Evolutionary conservation across 106 monocot species (phyloP).

Genomic region (Dactylorhiza incarnata): DNA sequence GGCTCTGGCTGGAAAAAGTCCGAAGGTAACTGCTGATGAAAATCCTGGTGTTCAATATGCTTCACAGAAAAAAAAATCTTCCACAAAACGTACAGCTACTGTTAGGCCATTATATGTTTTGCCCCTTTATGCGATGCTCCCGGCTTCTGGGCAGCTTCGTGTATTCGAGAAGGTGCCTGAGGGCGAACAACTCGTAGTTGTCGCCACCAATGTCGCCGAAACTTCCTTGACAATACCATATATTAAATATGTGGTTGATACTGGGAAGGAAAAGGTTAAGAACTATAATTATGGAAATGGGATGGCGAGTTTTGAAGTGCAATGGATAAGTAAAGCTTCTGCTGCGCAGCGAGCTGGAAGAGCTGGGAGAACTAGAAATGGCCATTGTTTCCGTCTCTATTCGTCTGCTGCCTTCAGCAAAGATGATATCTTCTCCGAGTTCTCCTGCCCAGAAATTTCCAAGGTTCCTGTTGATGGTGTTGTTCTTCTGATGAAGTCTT

Average conservation of each 20-base stretch:
- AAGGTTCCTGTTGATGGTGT: conserved; percentile 88
- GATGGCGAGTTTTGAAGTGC: conserved; percentile 63
- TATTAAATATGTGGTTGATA: conserved; percentile 97
- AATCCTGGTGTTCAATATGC: conserved; percentile 8
- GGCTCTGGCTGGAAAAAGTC: conserved; percentile 31
- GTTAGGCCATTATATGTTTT: conserved; percentile 49
- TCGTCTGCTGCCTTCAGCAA: conserved; percentile 81
- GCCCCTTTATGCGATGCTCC: conserved; percentile 94
- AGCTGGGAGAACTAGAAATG: conserved; percentile 88
- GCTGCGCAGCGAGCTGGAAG: conserved; percentile 88
- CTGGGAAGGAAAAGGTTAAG: conserved; percentile 94
- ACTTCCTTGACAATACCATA: conserved; percentile 95
- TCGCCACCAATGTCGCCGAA: conserved; percentile 97
- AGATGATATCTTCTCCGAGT: conserved; percentile 67
- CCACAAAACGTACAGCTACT: conserved; percentile 7
- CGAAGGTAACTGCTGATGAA: conserved; percentile 9
- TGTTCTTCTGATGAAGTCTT: conserved; percentile 80
- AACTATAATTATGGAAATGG: conserved; percentile 64
- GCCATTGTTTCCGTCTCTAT: conserved; percentile 90
- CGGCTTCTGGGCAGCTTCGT: conserved; percentile 70
- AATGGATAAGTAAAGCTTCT: conserved; percentile 98
- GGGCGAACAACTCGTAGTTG: conserved; percentile 74
- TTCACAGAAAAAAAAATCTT: conserved; percentile 9
- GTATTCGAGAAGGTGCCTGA: conserved; percentile 74
- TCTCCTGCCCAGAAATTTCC: conserved; percentile 70